Evolutionary conservation across 768 basidiomycete species (phyloP).

Genomic region (Suillus fuscotomentosus): DNA sequence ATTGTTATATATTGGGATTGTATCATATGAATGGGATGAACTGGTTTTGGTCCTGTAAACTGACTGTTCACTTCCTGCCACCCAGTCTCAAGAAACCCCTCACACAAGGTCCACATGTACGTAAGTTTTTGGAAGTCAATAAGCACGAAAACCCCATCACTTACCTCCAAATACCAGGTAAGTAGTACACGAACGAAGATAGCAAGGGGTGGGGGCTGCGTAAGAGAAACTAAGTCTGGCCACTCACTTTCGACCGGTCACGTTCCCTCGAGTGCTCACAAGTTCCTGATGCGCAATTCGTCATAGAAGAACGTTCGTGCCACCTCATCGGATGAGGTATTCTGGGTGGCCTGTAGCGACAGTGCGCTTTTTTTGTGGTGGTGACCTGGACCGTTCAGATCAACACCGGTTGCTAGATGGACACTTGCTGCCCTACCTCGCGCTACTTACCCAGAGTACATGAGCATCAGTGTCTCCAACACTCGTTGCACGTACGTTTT

Average conservation of each 20-base stretch:
- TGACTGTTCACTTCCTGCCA: neutral
- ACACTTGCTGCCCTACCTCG: neutral
- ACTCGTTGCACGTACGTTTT: neutral
- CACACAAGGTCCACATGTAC: neutral
- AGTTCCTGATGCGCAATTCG: too few relatives aligned
- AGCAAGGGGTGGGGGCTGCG: too few relatives aligned
- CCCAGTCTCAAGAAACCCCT: neutral
- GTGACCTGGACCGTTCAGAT: neutral
- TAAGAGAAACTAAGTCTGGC: too few relatives aligned
- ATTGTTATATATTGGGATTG: neutral
- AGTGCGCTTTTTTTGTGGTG: neutral
- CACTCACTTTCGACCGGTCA: too few relatives aligned
- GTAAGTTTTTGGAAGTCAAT: neutral
- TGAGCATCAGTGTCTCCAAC: neutral
- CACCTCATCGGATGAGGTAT: too few relatives aligned
- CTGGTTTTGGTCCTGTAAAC: neutral
- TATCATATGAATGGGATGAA: neutral
- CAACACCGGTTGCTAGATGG: too few relatives aligned
- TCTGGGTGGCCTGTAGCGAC: too few relatives aligned
- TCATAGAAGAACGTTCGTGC: neutral
- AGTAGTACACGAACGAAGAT: neutral
- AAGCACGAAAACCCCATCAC: neutral
- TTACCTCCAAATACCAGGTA: neutral
- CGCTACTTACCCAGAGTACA: neutral
- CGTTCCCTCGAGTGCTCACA: too few relatives aligned